Base-by-base conservation (phyloP, 2,329 filamentous ascomycete species). In the Diaporthe capsici region DNA sequence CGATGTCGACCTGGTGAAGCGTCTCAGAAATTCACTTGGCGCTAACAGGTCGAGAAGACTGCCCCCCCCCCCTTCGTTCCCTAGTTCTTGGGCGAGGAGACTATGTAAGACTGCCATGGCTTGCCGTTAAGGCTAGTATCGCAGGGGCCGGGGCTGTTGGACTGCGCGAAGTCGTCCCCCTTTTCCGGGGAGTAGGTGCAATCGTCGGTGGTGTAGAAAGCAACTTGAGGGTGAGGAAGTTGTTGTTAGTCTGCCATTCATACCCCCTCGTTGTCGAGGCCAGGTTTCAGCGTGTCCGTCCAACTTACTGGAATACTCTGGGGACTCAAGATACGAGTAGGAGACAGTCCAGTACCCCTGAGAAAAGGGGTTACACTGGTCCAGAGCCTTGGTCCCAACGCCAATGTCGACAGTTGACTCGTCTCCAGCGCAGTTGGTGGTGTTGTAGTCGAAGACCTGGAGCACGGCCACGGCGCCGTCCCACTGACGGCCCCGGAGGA, bases 391-490 rank as follows among this genome's bases (percentile, higher is more conserved):
- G 15, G 67, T 15, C 10, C 67, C 51, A 31, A 71, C 51, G 3
- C 25, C 67, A 15, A 71, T 71, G 22, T 22, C 25, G 5, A 71
- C 49, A 10, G 49, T 57, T 22, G 37, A 10, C 25, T 71, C 53
- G 1, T 71, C 51, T n/a, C 39, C 17, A 13, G 53, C 25, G 42
- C 53, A 58, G 12, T 58, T 25, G 17, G 51, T 34, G 37, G 68
- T 71, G 15, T 44, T 34, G 25, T 58, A 47, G 53, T 71, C 51
- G 39, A 44, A 71, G 53, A 71, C 68, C 2, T 47, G 4, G 51
- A 71, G 25, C 2, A 71, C 9, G 17, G 51, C 68, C 12, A 47
- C 51, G 20, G 12, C 20, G 47, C 31, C 68, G 0, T 34, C 34
- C 25, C 17, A 58, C 7, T 31, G 13, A 25, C 44, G 57, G 8